phyloP scores from a whole-genome alignment of 1,139 yeast species.

The Pichia terricola region DNA sequence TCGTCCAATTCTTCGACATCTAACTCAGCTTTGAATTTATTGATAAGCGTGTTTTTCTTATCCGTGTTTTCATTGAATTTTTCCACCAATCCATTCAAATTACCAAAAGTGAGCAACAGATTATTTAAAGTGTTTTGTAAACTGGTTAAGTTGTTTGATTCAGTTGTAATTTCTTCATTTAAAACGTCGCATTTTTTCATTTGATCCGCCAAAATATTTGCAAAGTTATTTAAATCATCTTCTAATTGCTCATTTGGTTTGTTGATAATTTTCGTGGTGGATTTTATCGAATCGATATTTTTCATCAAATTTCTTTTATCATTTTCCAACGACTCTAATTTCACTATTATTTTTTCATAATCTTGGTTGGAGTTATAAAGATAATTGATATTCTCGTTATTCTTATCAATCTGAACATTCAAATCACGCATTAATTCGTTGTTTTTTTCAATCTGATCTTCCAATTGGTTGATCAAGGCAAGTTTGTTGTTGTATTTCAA shows the following conservation, averaged over 20 bases:
- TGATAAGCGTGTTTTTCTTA: conserved; percentile 8
- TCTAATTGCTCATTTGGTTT: conserved; percentile 44
- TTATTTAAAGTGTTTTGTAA: conserved; percentile 32
- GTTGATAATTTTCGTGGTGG: conserved; percentile 37
- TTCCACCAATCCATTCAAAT: conserved; percentile 40
- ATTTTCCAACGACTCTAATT: conserved; percentile 47
- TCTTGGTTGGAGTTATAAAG: conserved; percentile 73
- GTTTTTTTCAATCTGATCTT: conserved; percentile 35
- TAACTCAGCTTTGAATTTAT: conserved; percentile 5
- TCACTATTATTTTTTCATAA: conserved; percentile 64
- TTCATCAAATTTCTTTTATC: conserved; percentile 36
- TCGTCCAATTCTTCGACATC: conserved; percentile 3
- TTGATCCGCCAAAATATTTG: conserved; percentile 33
- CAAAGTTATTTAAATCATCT: conserved; percentile 45
- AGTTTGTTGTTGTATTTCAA: conserved; percentile 58
- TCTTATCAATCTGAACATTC: conserved; percentile 39
- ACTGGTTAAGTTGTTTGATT: conserved; percentile 16
- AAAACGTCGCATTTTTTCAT: conserved; percentile 23
- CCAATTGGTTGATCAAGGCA: conserved; percentile 37
- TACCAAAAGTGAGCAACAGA: conserved; percentile 47
- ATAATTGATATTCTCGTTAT: conserved; percentile 50
- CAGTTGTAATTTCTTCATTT: conserved; percentile 17
- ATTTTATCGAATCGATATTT: conserved; percentile 39
- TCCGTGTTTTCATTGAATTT: conserved; percentile 27
- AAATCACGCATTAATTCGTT: conserved; percentile 41